Conservation (phyloP, 176 grass and related monocot species). For the Triticum urartu region DNA sequence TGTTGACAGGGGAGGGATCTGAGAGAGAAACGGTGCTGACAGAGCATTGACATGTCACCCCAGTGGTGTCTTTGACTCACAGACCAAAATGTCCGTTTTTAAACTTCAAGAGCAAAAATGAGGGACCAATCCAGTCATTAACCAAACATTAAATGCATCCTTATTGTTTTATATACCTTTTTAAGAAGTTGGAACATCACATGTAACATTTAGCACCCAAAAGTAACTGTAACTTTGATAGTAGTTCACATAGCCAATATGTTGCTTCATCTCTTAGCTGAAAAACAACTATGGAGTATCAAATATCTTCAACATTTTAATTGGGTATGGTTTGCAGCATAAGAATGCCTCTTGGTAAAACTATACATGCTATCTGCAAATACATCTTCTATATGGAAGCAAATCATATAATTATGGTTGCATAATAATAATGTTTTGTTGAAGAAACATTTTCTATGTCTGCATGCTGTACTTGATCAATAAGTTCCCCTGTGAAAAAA, state of each 20-base stretch:
- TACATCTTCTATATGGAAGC: neutral
- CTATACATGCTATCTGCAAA: neutral
- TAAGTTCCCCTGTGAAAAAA: slow-evolving; percentile 1
- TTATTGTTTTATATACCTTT: neutral
- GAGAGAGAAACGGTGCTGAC: neutral
- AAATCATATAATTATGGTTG: slow-evolving; percentile 10
- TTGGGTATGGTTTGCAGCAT: neutral
- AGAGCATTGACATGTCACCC: neutral
- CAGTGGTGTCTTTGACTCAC: neutral
- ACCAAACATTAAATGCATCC: neutral
- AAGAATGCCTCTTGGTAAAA: neutral
- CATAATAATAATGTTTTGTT: neutral
- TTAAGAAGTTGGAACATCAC: neutral
- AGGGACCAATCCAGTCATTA: slow-evolving; percentile 6
- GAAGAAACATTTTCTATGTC: neutral
- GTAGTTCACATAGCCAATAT: neutral
- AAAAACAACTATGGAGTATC: neutral
- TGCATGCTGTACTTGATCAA: slow-evolving; percentile 17
- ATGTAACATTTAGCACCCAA: neutral
- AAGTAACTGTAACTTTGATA: neutral
- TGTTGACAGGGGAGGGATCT: neutral
- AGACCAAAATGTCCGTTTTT: neutral
- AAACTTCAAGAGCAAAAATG: neutral
- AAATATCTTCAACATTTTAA: neutral
- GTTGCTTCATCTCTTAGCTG: neutral